Evolutionary conservation across 2,329 filamentous ascomycete species (phyloP).

Genomic region (Ustilaginoidea virens): DNA sequence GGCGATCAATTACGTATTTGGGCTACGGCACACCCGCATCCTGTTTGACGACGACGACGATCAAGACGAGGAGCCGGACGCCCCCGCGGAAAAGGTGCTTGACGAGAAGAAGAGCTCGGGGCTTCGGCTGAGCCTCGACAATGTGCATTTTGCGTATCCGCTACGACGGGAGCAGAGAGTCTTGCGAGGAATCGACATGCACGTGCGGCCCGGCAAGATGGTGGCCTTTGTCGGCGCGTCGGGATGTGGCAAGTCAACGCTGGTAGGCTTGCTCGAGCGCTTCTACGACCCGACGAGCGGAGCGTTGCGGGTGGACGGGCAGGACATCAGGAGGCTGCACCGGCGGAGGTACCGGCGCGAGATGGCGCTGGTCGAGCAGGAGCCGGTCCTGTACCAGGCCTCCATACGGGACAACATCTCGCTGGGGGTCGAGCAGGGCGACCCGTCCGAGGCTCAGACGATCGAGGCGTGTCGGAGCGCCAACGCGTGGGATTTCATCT

Average conservation of each 20-base stretch:
- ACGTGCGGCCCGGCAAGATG: conserved; percentile 27
- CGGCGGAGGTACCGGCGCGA: conserved; percentile 33
- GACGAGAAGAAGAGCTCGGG: conserved; percentile 11
- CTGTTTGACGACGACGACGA: conserved; percentile 15
- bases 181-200: conserved; percentile 26
- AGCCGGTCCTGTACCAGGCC: conserved; percentile 58
- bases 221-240: conserved; percentile 39
- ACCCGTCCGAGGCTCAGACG: conserved; percentile 18
- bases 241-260: conserved; percentile 46
- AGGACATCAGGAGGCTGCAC: conserved; percentile 25
- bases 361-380: conserved; percentile 42
- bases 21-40: conserved; percentile 21
- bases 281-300: conserved; percentile 30
- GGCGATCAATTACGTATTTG: conserved; percentile 34
- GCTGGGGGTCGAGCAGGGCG: conserved; percentile 7
- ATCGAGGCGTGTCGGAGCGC: conserved; percentile 29
- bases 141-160: conserved; percentile 51
- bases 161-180: conserved; percentile 23
- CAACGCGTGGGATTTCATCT: conserved; percentile 36
- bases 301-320: conserved; percentile 27
- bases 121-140: conserved; percentile 30
- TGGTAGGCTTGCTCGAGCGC: conserved; percentile 34
- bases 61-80: conserved; percentile 1
- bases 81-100: neutral
- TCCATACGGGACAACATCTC: conserved; percentile 70